Evolutionary conservation across 2,329 filamentous ascomycete species (phyloP).

Genomic region (Aspergillus quadricinctus): DNA sequence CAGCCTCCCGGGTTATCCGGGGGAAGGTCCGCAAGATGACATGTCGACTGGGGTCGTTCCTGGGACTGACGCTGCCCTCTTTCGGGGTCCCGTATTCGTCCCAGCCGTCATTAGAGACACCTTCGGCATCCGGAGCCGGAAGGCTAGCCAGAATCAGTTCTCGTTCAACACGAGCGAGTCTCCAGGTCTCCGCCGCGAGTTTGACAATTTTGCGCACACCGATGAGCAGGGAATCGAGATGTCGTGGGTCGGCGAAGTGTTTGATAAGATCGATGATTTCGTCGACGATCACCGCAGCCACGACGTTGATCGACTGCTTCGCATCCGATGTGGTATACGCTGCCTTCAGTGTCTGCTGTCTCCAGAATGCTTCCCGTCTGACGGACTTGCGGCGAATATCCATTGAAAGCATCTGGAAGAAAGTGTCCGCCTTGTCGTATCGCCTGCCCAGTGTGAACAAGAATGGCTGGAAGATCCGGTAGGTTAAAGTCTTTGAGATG

Average conservation of each 20-base stretch:
- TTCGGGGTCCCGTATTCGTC: conserved; percentile 29
- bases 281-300: conserved; percentile 52
- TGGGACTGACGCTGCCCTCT: conserved; percentile 10
- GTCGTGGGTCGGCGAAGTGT: conserved; percentile 49
- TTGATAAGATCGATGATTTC: conserved; percentile 54
- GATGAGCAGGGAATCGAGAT: conserved; percentile 48
- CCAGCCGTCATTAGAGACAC: conserved; percentile 34
- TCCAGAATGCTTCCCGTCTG: conserved; percentile 55
- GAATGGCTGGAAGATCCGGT: conserved; percentile 55
- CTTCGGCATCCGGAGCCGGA: conserved; percentile 38
- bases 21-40: conserved; percentile 51
- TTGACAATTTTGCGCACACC: conserved; percentile 54
- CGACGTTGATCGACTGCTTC: conserved; percentile 53
- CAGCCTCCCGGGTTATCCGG: conserved; percentile 49
- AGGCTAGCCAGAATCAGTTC: conserved; percentile 52
- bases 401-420: conserved; percentile 52
- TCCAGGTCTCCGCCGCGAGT: conserved; percentile 55
- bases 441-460: conserved; percentile 52
- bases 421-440: conserved; percentile 53
- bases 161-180: conserved; percentile 54
- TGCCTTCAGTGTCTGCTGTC: conserved; percentile 55
- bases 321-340: conserved; percentile 54
- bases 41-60: conserved; percentile 31
- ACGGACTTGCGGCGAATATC: conserved; percentile 55
- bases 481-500: conserved; percentile 54